phyloP scores from a whole-genome alignment of 2,329 filamentous ascomycete species.

The Lachnellula suecica region DNA sequence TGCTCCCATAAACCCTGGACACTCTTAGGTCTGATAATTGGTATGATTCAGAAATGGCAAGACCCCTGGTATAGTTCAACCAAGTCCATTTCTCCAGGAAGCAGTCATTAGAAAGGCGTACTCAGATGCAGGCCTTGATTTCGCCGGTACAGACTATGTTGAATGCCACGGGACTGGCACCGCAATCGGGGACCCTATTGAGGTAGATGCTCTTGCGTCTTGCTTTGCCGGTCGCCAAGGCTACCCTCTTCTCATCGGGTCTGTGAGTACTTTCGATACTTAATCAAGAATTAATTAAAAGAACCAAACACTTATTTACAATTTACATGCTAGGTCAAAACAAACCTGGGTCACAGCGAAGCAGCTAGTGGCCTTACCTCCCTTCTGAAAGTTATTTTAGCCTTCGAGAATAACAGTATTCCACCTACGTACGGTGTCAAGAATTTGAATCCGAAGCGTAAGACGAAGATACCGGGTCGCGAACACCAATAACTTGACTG shows the following conservation, averaged over 20 bases:
- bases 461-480: constrained; percentile 29
- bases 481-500: constrained; percentile 30
- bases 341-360: constrained; percentile 31
- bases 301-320: neutral
- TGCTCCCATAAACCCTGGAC: constrained; percentile 3
- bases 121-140: constrained; percentile 4
- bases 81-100: constrained; percentile 43
- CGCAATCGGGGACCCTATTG: constrained; percentile 16
- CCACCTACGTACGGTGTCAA: constrained; percentile 19
- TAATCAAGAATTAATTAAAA: too few species aligned
- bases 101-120: constrained; percentile 18
- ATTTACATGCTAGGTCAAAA: constrained; percentile 17
- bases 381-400: constrained; percentile 19
- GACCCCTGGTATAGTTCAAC: constrained; percentile 55
- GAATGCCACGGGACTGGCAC: constrained; percentile 19
- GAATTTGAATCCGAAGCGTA: constrained; percentile 2
- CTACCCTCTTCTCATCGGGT: constrained; percentile 9
- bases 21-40: constrained; percentile 3
- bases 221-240: constrained; percentile 1
- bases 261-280: constrained; percentile 11
- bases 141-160: constrained; percentile 9
- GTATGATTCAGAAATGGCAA: constrained; percentile 47
- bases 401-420: constrained; percentile 33
- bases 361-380: constrained; percentile 17
- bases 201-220: constrained; percentile 10